Base-by-base conservation (phyloP, 805 yeast genomes). In the Ogataea degrootiae region DNA sequence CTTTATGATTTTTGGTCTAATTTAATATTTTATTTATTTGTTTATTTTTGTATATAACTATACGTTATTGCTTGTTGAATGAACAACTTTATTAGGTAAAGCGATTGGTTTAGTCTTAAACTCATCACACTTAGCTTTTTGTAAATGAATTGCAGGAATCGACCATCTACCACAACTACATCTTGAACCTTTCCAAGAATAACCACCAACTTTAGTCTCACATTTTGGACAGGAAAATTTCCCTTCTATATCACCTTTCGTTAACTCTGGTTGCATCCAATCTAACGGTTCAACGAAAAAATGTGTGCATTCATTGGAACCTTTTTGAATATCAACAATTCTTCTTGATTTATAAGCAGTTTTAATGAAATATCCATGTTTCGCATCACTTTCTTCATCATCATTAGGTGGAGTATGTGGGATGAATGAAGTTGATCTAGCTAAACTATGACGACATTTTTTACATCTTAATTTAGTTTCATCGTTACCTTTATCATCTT, bases 91-190 rank as follows among this genome's bases (percentile, higher is more conserved):
- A 39, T 43, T 44, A 3, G 45, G 46, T 33, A 42, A 34, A 9
- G 16, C 36, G 26, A 39, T 14, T 19, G 48, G 42, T 21, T 38
- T 29, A 4, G 14, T 23, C 38, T 55, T 64, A 44, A 82, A 72
- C 50, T 80, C 79, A 62, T 92, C 97, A 5, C 88, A 92, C 62
- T 87, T 87, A 6, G 90, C 85, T 29, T 82, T 72, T 63, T 83
- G 90, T 46, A 94, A 66, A 63, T 87, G 88, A 50, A 94, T 76
- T 1, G 96, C 95, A 0, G 99, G 99, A 9, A 88, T 77, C 74
- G 92, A 83, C 99, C 99, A 94, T 57, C 80, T 81, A 2, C 97
- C 97, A 66, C 99, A 94, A 48, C 94, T 81, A 65, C 99, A 94
- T 57, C 96, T 72, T 2, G 92, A 81, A 0, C 99, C 99, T 59